Evolutionary conservation across 257 asterid species (phyloP).

Genomic region (Solanum ossicruentum): DNA sequence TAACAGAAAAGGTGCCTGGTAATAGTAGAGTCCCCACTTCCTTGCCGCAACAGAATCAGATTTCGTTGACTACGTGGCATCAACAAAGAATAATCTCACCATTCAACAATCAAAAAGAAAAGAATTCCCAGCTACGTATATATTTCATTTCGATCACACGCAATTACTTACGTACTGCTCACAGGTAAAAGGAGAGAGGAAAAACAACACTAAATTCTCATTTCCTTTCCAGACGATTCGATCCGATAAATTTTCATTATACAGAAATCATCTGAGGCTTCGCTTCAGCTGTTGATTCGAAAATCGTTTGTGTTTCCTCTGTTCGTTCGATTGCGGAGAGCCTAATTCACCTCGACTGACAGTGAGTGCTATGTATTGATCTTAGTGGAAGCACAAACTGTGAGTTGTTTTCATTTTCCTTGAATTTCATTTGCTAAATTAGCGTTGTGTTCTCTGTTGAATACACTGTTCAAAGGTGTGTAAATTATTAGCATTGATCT

Average conservation of each 20-base stretch:
- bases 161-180: background rate
- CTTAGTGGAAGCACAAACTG: background rate
- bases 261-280: background rate
- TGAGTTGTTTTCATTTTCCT: background rate
- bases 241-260: background rate
- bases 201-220: background rate
- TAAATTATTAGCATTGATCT: background rate
- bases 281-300: background rate
- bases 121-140: background rate
- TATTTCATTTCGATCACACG: background rate
- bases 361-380: background rate
- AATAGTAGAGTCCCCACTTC: background rate
- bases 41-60: background rate
- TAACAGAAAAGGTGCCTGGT: background rate
- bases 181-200: background rate
- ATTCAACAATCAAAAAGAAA: background rate
- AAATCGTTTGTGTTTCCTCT: background rate
- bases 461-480: background rate
- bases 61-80: slow-evolving; percentile 11
- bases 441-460: background rate
- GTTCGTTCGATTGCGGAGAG: background rate
- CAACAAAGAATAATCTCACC: background rate
- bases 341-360: background rate
- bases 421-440: background rate
- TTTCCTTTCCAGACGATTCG: background rate